Percentiles rank a stretch among this genome's conserved stretches.
Evolutionary conservation across 306 rosid genomes (phyloP).

Genomic region (Fagus crenata): DNA sequence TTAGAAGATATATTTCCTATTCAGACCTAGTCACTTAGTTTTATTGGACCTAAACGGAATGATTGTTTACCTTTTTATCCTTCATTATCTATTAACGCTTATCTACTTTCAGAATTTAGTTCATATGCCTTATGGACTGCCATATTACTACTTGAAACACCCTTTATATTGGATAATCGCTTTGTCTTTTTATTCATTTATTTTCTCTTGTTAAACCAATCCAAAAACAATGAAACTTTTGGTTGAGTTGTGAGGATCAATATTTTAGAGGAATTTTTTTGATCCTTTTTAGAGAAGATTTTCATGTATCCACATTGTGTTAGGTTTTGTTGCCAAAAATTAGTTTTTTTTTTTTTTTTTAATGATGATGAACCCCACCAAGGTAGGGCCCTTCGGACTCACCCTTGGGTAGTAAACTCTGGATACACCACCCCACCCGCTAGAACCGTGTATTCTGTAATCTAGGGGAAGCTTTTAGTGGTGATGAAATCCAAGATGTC

Average conservation of each 20-base stretch:
- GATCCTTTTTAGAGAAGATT: not conserved
- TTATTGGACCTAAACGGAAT: not conserved
- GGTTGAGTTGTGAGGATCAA: not conserved
- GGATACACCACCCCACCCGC: too few relatives aligned
- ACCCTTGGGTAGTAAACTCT: too few relatives aligned
- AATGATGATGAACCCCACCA: too few relatives aligned
- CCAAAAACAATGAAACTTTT: not conserved
- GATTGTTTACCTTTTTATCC: not conserved
- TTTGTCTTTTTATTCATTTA: not conserved
- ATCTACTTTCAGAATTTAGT: not conserved
- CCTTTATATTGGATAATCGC: not conserved
- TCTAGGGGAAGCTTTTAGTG: too few relatives aligned
- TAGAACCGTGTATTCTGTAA: too few relatives aligned
- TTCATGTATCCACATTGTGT: not conserved
- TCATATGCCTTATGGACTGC: slow-evolving; percentile 1
- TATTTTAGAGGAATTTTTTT: not conserved
- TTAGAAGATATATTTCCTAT: not conserved
- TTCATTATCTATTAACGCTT: not conserved
- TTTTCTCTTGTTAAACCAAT: not conserved
- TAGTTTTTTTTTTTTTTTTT: not conserved
- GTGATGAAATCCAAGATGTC: too few relatives aligned
- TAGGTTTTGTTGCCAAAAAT: not conserved
- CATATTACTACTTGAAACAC: not conserved
- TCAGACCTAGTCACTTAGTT: not conserved
- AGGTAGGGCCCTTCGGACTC: too few relatives aligned